Conservation (phyloP, 1,139 yeast species). For the Cylindricascospora bacillispora region DNA sequence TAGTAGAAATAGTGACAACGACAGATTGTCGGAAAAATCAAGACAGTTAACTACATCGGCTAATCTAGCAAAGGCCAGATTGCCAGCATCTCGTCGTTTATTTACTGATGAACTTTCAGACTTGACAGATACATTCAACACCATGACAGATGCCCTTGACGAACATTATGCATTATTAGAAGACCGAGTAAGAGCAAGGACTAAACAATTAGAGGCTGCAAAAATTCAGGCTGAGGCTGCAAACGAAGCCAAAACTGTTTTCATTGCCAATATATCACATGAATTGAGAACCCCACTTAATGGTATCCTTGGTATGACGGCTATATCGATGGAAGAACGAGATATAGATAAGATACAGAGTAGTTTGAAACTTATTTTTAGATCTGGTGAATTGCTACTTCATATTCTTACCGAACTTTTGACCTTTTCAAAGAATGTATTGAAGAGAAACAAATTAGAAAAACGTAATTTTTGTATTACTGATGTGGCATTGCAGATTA, state of each 20-base stretch:
- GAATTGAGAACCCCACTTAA: conserved; percentile 90
- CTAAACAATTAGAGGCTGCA: conserved; percentile 82
- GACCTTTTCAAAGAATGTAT: conserved; percentile 82
- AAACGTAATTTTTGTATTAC: conserved; percentile 61
- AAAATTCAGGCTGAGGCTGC: conserved; percentile 83
- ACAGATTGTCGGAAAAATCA: conserved; percentile 11
- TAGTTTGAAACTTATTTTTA: conserved; percentile 60
- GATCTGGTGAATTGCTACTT: conserved; percentile 76
- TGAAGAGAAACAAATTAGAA: conserved; percentile 74
- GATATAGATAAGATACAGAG: conserved; percentile 55
- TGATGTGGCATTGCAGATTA: conserved; percentile 71
- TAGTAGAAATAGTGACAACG: conserved; percentile 7
- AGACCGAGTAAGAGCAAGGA: conserved; percentile 79
- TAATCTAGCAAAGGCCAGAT: conserved; percentile 30
- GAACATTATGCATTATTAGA: conserved; percentile 75
- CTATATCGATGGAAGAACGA: conserved; percentile 78
- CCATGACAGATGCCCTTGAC: conserved; percentile 80
- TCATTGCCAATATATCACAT: conserved; percentile 91
- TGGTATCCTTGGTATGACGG: conserved; percentile 93
- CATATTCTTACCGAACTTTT: conserved; percentile 81
- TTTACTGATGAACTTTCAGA: conserved; percentile 82
- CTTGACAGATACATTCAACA: conserved; percentile 76
- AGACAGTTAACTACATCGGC: conserved; percentile 28
- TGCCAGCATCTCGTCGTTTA: conserved; percentile 43
- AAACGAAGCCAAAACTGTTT: conserved; percentile 86